These are phyloP conservation scores for Colletotrichum eremochloae DNA, from an alignment of 2,329 filamentous ascomycete species.

Conservation along the genomic window DNA sequence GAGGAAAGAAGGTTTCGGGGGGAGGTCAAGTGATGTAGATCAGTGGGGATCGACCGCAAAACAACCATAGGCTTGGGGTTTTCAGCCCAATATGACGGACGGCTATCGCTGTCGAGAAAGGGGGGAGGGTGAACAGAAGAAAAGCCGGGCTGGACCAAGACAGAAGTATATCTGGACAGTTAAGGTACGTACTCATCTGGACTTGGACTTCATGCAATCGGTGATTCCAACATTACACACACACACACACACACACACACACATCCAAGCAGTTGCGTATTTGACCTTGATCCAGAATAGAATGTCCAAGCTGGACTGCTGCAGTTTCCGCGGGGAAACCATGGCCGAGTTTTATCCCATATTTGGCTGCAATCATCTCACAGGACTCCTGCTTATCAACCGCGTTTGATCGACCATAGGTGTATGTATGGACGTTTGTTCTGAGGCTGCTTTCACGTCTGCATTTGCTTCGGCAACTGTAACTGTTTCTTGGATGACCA, in stretches of 20 bases:
- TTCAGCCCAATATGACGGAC: neutral
- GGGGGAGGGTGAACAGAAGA: neutral
- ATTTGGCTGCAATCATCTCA: neutral
- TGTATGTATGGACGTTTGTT: constrained; percentile 3
- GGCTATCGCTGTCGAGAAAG: neutral
- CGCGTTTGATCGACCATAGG: neutral
- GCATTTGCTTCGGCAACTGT: neutral
- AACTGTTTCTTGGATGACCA: constrained; percentile 2
- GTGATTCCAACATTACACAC: neutral
- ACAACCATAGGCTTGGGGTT: constrained; percentile 10
- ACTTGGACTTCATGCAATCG: neutral
- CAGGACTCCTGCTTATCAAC: neutral
- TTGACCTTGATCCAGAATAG: neutral
- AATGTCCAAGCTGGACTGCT: neutral
- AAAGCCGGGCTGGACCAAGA: neutral
- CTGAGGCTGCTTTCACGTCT: constrained; percentile 1
- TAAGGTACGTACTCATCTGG: neutral
- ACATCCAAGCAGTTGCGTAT: neutral
- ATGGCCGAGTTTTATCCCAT: neutral
- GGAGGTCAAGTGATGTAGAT: neutral
- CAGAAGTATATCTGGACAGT: neutral
- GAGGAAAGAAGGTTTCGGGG: constrained; percentile 36
- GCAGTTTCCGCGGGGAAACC: constrained; percentile 1
- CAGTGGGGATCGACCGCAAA: neutral
- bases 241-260: neutral